A percentile compares a stretch with the other conserved stretches of the same genome.
phyloP scores from a whole-genome alignment of 2,329 filamentous ascomycete genomes.

The Venturia oleaginea region DNA sequence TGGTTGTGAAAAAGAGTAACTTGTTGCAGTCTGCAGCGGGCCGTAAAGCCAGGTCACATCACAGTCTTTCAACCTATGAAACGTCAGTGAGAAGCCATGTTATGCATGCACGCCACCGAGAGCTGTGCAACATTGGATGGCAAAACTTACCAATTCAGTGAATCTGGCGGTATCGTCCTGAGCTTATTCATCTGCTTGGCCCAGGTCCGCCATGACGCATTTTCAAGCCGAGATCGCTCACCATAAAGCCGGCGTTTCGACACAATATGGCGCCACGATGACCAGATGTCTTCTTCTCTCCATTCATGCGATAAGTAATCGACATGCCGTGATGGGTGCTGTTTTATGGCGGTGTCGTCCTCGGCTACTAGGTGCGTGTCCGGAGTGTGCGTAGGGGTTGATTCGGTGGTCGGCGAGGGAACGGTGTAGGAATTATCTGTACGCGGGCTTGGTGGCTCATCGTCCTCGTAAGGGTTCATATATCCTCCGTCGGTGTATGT shows the following conservation, averaged over 20 bases:
- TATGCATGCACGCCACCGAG: slow-evolving; percentile 17
- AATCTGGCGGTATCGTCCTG: slow-evolving; percentile 81
- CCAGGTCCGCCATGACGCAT: slow-evolving; percentile 97
- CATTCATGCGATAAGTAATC: slow-evolving; percentile 91
- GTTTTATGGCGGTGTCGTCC: slow-evolving; percentile 69
- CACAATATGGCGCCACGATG: slow-evolving; percentile 89
- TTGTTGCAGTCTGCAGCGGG: slow-evolving; percentile 67
- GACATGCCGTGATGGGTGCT: slow-evolving; percentile 76
- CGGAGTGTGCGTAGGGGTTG: slow-evolving; percentile 42
- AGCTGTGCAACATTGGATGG: slow-evolving; percentile 10
- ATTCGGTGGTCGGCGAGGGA: slow-evolving; percentile 45
- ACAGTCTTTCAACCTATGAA: slow-evolving; percentile 79
- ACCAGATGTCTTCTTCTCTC: slow-evolving; percentile 95
- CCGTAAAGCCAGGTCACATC: slow-evolving; percentile 98
- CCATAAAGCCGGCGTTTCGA: slow-evolving; percentile 69
- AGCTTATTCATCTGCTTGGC: slow-evolving; percentile 83
- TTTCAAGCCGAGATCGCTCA: slow-evolving; percentile 77
- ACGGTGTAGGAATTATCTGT: slow-evolving; percentile 38
- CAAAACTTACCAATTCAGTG: slow-evolving; percentile 73
- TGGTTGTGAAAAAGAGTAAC: slow-evolving; percentile 41
- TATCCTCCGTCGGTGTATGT: slow-evolving; percentile 3
- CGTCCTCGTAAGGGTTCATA: slow-evolving; percentile 11
- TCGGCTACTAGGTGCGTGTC: slow-evolving; percentile 50
- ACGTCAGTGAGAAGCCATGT: slow-evolving; percentile 23
- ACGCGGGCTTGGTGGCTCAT: slow-evolving; percentile 30